Evolutionary conservation across 805 yeast species (phyloP).

Genomic region (Tetrapisispora phaffii): DNA sequence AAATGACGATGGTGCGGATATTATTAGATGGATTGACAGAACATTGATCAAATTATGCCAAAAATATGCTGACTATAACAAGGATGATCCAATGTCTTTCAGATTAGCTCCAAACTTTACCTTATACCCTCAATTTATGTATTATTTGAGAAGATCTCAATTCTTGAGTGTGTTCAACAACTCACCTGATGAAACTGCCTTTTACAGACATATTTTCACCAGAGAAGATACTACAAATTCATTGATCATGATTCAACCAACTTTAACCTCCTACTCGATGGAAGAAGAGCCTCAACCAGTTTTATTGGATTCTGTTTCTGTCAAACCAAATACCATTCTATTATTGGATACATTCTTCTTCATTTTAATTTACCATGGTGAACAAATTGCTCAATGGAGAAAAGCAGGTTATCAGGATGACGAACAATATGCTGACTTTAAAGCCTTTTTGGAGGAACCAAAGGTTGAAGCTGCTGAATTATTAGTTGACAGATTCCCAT

Average conservation of each 20-base stretch:
- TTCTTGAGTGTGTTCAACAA: constrained; percentile 90
- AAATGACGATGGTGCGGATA: constrained; percentile 83
- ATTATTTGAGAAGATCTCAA: constrained; percentile 88
- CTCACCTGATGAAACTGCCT: constrained; percentile 96
- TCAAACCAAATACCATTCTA: constrained; percentile 75
- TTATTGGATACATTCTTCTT: constrained; percentile 92
- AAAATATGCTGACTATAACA: constrained; percentile 83
- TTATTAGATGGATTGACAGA: constrained; percentile 87
- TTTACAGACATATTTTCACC: constrained; percentile 83
- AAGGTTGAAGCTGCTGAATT: constrained; percentile 83
- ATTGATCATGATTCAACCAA: constrained; percentile 92
- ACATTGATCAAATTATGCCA: constrained; percentile 81
- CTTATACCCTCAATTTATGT: constrained; percentile 87
- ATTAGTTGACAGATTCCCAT: constrained; percentile 85
- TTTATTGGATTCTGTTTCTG: constrained; percentile 80
- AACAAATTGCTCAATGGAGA: constrained; percentile 89
- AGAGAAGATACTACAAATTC: constrained; percentile 88
- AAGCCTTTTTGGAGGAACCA: constrained; percentile 75
- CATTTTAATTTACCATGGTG: constrained; percentile 88
- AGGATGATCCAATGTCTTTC: constrained; percentile 73
- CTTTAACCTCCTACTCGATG: constrained; percentile 71
- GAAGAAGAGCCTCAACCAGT: constrained; percentile 84
- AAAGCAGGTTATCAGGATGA: constrained; percentile 84
- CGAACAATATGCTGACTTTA: constrained; percentile 78
- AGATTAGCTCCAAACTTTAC: constrained; percentile 73